Evolutionary conservation across 352 stramenopile genomes (phyloP), one percentile per base, ranked within the genome.

Genomic region (Phytopythium cucurbitacearum): DNA sequence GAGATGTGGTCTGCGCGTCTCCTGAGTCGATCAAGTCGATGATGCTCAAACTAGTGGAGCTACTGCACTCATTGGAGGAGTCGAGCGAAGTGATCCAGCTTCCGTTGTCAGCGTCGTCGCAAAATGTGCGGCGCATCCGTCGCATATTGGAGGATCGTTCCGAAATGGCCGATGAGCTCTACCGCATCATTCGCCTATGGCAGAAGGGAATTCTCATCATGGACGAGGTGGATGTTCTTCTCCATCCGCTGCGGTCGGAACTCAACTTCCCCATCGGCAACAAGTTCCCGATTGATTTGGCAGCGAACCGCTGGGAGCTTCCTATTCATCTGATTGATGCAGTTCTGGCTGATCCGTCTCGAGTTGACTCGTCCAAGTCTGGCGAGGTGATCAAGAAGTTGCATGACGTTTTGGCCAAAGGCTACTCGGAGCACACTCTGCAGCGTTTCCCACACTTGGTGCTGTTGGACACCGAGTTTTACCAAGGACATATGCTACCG

Each of bases 1-100:
- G 83, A 1, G 96, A 98, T 38, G 96, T 99, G 3, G 97, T 99
- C 10, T 98, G 98, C 64, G 96, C 97, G 12, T 99, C 95, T 5
- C 98, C 98, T 3, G 98, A 98, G 39, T 97, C 94, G 56, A 94
- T 99, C 42, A 99, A 99, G 71, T 98, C 95, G 35, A 98, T 99
- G 68, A 97, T 98, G 87, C 67, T 99, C 2, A 99, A 99, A 60
- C 96, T 99, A 48, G 80, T 99, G 7, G 94, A 98, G 61, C 57
- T 98, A 13, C 53, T 97, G 9, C 89, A 98, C 49, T 95, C 84
- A 6, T 66, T 98, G 2, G 87, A 96, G 46, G 80, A 94, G 59
- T 91, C 84, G 32, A 71, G 70, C 0, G 77, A 90, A 37, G 74
- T 91, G 9, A 82, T 90, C 45, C 57, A 89, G 33, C 51, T 91